Percentiles rank a stretch among this genome's conserved stretches.
Conservation (phyloP, 352 stramenopile genomes). For the Phytopythium litorale region DNA sequence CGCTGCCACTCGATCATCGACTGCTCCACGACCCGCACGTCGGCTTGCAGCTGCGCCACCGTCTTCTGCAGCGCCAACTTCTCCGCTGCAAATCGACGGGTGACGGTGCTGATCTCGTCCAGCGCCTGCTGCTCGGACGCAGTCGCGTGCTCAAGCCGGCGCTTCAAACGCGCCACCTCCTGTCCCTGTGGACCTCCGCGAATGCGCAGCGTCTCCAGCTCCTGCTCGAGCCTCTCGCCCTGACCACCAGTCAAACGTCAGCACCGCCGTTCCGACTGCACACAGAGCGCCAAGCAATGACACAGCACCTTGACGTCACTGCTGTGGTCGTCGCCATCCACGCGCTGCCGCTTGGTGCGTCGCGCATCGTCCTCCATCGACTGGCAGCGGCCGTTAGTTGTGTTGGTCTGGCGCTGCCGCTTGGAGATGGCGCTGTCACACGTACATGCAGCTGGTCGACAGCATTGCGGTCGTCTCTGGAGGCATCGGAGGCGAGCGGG, state of each 20-base stretch:
- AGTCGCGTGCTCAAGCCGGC: slow-evolving; percentile 61
- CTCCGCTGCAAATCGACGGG: slow-evolving; percentile 47
- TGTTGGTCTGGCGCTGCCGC: neutral
- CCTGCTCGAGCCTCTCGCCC: slow-evolving; percentile 45
- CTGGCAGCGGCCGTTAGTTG: neutral
- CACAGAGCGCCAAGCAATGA: no score
- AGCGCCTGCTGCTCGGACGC: slow-evolving; percentile 60
- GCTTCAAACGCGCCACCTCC: slow-evolving; percentile 10
- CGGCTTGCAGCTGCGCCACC: slow-evolving; percentile 64
- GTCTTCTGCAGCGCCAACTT: slow-evolving; percentile 65
- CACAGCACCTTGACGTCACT: neutral
- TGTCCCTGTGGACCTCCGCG: neutral
- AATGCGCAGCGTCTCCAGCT: slow-evolving; percentile 41
- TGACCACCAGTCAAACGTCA: slow-evolving; percentile 6
- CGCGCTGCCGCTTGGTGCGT: slow-evolving; percentile 1
- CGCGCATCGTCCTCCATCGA: neutral
- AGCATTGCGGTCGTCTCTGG: neutral
- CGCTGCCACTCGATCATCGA: slow-evolving; percentile 72
- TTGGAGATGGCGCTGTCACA: no score
- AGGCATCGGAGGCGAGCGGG: neutral
- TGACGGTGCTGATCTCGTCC: slow-evolving; percentile 50
- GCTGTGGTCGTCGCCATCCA: neutral
- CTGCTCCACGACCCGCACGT: slow-evolving; percentile 59
- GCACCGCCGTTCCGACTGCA: neutral
- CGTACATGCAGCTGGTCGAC: neutral